phyloP scores from a whole-genome alignment of 129 eudicot species.

The Deinandra increscens region DNA sequence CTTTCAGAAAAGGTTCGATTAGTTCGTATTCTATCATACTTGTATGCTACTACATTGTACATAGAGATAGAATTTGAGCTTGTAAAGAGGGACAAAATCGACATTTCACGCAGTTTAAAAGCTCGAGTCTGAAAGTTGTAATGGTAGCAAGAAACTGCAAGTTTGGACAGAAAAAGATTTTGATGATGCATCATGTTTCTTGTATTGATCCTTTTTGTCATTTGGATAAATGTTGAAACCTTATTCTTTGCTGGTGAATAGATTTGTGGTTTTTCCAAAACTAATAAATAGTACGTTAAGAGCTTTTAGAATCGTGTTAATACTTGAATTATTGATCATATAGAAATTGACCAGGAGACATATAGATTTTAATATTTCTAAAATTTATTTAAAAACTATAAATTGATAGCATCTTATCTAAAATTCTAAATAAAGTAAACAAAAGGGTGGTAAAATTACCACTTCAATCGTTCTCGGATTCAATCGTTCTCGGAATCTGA shows the following conservation, averaged over 20 bases:
- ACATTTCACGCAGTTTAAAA: constrained; percentile 23
- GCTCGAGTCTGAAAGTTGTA: constrained; percentile 21
- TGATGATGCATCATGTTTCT: constrained; percentile 28
- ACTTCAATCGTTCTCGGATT: no score
- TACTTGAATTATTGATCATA: no score
- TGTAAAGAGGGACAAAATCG: constrained; percentile 39
- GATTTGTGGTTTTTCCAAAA: no score
- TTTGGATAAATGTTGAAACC: constrained; percentile 20
- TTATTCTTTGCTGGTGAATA: constrained; percentile 34
- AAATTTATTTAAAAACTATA: no score
- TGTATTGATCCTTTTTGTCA: constrained; percentile 27
- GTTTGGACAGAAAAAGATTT: constrained; percentile 17
- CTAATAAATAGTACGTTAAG: no score
- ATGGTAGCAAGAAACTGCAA: constrained; percentile 21
- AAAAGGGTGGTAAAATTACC: no score
- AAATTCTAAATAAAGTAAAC: no score
- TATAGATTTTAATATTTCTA: no score
- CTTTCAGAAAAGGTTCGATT: constrained; percentile 22
- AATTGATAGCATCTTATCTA: no score
- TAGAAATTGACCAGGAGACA: no score
- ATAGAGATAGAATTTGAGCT: constrained; percentile 45
- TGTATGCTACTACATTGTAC: constrained; percentile 48
- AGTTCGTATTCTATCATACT: constrained; percentile 24
- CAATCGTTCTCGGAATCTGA: no score
- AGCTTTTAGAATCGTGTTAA: no score